These are phyloP conservation scores for Geranium rotundifolium DNA, from an alignment of 345 rosid species.

Conservation along the genomic window DNA sequence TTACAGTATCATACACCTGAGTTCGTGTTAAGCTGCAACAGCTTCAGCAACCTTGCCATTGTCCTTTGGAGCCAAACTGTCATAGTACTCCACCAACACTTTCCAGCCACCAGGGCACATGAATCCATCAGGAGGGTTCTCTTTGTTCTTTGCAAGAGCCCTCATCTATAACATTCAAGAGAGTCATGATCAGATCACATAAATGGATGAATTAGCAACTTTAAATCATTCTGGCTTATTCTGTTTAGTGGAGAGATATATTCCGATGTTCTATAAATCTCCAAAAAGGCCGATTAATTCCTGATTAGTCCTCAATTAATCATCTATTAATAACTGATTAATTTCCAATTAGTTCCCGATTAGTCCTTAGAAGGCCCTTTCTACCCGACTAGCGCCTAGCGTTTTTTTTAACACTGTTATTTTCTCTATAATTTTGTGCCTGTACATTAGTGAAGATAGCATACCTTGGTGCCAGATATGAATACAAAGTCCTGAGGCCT, in stretches of 20 bases:
- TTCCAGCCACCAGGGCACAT: slow-evolving; percentile 98
- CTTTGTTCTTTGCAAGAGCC: slow-evolving; percentile 80
- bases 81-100: slow-evolving; percentile 82
- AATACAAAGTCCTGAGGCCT: slow-evolving; percentile 85
- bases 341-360: too few relatives aligned
- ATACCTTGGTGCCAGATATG: slow-evolving; percentile 96
- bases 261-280: too few relatives aligned
- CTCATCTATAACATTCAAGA: slow-evolving; percentile 54
- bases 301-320: too few relatives aligned
- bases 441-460: not conserved
- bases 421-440: not conserved
- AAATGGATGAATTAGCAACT: not conserved
- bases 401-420: too few relatives aligned
- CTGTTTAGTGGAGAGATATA: not conserved
- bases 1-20: slow-evolving; percentile 14
- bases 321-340: too few relatives aligned
- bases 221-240: not conserved
- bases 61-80: slow-evolving; percentile 42
- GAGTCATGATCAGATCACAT: slow-evolving; percentile 4
- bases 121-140: slow-evolving; percentile 89
- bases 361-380: too few relatives aligned
- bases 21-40: slow-evolving; percentile 39
- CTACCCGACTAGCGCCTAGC: too few relatives aligned
- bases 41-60: slow-evolving; percentile 47
- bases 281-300: too few relatives aligned